phyloP scores from a whole-genome alignment of 176 grass and related monocot genomes.

The Triticum dicoccoides region DNA sequence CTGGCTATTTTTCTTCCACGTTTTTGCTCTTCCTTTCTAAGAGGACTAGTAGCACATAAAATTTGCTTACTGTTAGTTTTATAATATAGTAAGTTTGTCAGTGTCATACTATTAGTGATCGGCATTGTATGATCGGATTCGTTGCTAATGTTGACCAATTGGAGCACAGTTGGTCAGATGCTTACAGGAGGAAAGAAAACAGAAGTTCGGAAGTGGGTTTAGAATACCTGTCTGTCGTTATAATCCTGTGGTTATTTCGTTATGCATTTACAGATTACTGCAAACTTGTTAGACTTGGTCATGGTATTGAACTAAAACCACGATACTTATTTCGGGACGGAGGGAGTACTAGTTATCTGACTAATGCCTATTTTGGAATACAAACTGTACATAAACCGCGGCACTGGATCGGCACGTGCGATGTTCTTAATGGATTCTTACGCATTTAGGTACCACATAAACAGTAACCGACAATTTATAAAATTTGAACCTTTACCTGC shows the following conservation, averaged over 20 bases:
- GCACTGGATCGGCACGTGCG: not conserved
- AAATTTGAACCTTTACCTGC: constrained; percentile 6
- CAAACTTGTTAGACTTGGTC: not conserved
- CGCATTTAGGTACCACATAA: constrained; percentile 17
- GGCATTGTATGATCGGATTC: not conserved
- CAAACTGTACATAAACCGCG: not conserved
- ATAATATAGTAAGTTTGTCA: constrained; percentile 9
- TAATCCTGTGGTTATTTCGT: constrained; percentile 11
- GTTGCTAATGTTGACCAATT: not conserved
- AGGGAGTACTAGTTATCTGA: constrained; percentile 1
- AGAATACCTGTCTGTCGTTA: not conserved
- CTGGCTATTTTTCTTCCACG: not conserved
- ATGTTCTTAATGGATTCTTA: not conserved
- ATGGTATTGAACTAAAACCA: not conserved
- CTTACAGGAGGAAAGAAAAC: not conserved
- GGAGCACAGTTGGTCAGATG: not conserved
- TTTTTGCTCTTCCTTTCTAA: not conserved
- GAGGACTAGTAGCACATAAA: not conserved
- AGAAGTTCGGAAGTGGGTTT: not conserved
- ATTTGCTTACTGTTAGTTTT: not conserved
- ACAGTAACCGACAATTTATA: not conserved
- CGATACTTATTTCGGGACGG: too few relatives aligned
- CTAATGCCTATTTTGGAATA: not conserved
- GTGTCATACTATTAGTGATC: not conserved
- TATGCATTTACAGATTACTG: not conserved